Percentiles rank a stretch among this genome's conserved stretches.
phyloP scores from a whole-genome alignment of 2,329 filamentous ascomycete genomes.

The Nannizzia gypsea region DNA sequence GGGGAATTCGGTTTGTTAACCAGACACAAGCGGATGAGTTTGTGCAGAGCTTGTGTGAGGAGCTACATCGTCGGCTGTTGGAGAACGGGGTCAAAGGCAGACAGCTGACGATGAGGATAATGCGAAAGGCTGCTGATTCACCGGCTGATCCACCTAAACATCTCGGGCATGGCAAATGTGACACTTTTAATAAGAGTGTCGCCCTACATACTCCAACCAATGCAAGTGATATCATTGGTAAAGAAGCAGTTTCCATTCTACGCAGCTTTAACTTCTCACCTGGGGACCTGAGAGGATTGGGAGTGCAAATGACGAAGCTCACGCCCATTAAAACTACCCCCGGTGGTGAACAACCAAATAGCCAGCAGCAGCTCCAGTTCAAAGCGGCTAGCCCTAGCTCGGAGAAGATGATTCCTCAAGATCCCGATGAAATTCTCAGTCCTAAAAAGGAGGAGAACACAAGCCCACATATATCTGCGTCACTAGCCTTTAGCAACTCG shows the following conservation, averaged over 20 bases:
- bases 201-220: constrained; percentile 77
- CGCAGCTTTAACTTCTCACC: constrained; percentile 73
- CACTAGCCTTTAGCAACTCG: constrained; percentile 21
- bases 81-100: constrained; percentile 78
- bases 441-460: constrained; percentile 27
- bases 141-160: constrained; percentile 87
- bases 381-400: constrained; percentile 29
- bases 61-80: constrained; percentile 66
- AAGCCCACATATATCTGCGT: constrained; percentile 17
- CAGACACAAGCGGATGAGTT: constrained; percentile 93
- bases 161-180: constrained; percentile 88
- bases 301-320: constrained; percentile 85
- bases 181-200: constrained; percentile 81
- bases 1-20: constrained; percentile 89
- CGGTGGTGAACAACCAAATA: constrained; percentile 44
- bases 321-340: constrained; percentile 57
- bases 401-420: constrained; percentile 19
- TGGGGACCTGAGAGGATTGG: constrained; percentile 83
- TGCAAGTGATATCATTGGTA: constrained; percentile 55
- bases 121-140: constrained; percentile 74
- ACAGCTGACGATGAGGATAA: constrained; percentile 87
- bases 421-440: constrained; percentile 41
- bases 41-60: constrained; percentile 68
- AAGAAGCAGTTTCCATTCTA: constrained; percentile 75
- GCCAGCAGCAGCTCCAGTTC: constrained; percentile 70